Evolutionary conservation across 768 basidiomycete genomes (phyloP).

Genomic region (Udeniomyces megalosporus): DNA sequence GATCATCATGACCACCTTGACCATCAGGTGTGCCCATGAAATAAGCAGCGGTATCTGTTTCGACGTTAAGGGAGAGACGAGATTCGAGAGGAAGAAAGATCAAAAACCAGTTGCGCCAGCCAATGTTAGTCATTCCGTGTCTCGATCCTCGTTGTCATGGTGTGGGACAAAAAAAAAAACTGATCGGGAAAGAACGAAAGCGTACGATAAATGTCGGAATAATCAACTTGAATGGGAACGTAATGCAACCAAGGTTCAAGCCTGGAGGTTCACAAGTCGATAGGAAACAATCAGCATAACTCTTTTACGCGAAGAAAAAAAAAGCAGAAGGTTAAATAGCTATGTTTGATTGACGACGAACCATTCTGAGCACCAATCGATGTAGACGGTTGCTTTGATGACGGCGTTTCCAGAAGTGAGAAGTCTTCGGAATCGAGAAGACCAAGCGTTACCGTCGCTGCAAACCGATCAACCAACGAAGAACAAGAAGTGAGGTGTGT

Average conservation of each 20-base stretch:
- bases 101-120: too few species aligned
- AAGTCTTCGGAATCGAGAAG: conserved; percentile 2
- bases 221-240: conserved; percentile 23
- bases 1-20: background rate
- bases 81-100: background rate
- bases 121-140: too few species aligned
- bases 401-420: conserved; percentile 1
- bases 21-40: background rate
- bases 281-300: too few species aligned
- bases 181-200: background rate
- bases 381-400: conserved; percentile 23
- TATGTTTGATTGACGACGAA: too few species aligned
- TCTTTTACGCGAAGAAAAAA: too few species aligned
- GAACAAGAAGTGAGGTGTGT: background rate
- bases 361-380: conserved; percentile 27
- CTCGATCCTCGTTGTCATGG: too few species aligned
- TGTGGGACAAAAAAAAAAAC: background rate
- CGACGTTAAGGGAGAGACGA: background rate
- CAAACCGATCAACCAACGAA: background rate
- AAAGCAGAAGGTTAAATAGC: too few species aligned
- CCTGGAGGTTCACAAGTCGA: too few species aligned
- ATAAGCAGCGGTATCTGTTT: background rate
- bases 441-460: conserved; percentile 12
- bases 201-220: background rate
- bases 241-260: conserved; percentile 29